phyloP scores from a whole-genome alignment of 768 basidiomycete genomes.

The Strobilomyces confusus region DNA sequence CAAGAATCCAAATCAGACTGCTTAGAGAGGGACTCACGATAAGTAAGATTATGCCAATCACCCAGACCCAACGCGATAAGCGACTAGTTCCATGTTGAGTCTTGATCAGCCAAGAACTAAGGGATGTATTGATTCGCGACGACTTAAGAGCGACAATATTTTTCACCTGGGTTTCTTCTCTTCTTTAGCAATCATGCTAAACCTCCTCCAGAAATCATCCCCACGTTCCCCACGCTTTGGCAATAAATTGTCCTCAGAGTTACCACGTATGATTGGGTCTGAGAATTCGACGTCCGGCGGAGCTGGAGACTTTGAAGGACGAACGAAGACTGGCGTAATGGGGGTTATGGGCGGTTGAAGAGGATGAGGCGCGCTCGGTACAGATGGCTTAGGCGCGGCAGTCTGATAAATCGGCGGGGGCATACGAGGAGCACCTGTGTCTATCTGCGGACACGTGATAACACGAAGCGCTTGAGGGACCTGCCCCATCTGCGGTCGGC shows the following conservation, averaged over 20 bases:
- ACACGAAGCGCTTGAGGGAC: conserved; percentile 25
- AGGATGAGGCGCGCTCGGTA: conserved; percentile 63
- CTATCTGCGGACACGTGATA: conserved; percentile 16
- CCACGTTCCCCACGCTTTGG: conserved; percentile 68
- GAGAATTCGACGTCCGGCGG: conserved; percentile 47
- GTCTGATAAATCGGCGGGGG: conserved; percentile 33
- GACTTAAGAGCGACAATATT: not conserved
- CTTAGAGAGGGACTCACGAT: conserved; percentile 36
- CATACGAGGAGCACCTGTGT: conserved; percentile 22
- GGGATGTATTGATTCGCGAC: not conserved
- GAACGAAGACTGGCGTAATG: conserved; percentile 72
- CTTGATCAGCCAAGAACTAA: conserved; percentile 65
- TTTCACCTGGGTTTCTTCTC: conserved; percentile 51
- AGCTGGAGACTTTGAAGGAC: conserved; percentile 43
- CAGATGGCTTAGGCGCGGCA: conserved; percentile 26
- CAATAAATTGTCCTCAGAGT: conserved; percentile 62
- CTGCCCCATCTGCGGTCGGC: conserved; percentile 29
- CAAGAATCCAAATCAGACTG: not conserved
- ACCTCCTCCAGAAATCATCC: conserved; percentile 84
- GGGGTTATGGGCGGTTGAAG: conserved; percentile 75
- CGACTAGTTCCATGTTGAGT: conserved; percentile 51
- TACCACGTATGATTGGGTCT: conserved; percentile 60
- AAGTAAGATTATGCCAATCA: conserved; percentile 58
- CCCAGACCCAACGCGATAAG: conserved; percentile 66
- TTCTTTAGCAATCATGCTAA: conserved; percentile 77